These are phyloP conservation scores for Leishmania lainsoni DNA, from an alignment of 208 protist genomes.

Conservation along the genomic window DNA sequence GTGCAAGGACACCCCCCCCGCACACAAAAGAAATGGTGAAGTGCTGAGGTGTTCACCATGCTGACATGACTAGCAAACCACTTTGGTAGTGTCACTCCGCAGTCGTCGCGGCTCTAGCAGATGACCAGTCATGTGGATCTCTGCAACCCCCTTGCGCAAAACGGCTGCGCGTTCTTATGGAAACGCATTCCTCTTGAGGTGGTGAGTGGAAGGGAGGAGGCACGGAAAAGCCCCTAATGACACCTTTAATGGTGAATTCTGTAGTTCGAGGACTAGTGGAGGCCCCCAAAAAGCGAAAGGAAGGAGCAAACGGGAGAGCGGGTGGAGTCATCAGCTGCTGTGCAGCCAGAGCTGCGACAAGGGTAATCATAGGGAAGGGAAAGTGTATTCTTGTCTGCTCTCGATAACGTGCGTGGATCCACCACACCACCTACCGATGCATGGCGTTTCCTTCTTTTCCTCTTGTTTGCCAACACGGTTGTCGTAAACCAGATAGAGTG, in stretches of 20 bases:
- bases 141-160: background rate
- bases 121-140: background rate
- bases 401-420: background rate
- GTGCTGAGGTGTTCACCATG: too few relatives aligned
- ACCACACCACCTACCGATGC: background rate
- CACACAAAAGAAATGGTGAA: too few relatives aligned
- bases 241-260: background rate
- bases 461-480: background rate
- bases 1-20: too few relatives aligned
- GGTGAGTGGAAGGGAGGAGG: background rate
- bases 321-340: background rate
- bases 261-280: background rate
- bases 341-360: background rate
- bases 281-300: background rate
- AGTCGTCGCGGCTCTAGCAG: background rate
- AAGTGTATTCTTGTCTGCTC: background rate
- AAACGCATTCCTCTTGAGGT: background rate
- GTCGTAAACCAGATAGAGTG: background rate
- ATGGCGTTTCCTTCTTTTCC: too few relatives aligned
- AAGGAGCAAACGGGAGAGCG: background rate
- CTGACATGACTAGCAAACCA: too few relatives aligned
- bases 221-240: background rate
- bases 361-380: background rate
- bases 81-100: too few relatives aligned
- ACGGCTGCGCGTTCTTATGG: background rate